A percentile compares a stretch with the other conserved stretches of the same genome.
Evolutionary conservation across 1,284 basidiomycete species (phyloP).

Genomic region (Hypsizygus ulmarius): DNA sequence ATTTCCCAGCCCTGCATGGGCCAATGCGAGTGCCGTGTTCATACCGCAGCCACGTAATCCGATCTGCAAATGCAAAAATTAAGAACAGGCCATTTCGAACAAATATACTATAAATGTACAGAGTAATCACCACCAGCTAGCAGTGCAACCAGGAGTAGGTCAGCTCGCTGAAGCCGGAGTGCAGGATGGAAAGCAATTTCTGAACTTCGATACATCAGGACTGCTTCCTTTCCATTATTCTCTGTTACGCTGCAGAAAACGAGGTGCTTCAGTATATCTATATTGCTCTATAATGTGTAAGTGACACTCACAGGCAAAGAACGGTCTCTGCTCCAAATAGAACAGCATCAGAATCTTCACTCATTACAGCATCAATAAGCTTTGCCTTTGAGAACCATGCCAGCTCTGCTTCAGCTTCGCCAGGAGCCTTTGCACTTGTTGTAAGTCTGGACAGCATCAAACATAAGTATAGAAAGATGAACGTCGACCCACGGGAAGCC

Average conservation of each 20-base stretch:
- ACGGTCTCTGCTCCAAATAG: constrained; percentile 17
- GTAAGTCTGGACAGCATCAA: neutral
- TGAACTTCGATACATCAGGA: neutral
- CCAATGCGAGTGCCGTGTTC: neutral
- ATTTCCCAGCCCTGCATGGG: neutral
- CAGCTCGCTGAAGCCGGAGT: constrained; percentile 3
- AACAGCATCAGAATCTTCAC: constrained; percentile 20
- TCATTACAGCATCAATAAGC: constrained; percentile 19
- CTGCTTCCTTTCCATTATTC: neutral
- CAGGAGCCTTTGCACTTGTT: constrained; percentile 17
- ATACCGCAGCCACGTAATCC: neutral
- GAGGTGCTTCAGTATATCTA: no score
- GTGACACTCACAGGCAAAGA: neutral
- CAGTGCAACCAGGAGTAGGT: constrained; percentile 3
- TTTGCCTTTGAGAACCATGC: constrained; percentile 9
- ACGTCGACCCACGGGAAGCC: constrained; percentile 7
- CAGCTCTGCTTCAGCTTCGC: constrained; percentile 24
- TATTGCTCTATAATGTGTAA: neutral
- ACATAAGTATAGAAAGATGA: neutral
- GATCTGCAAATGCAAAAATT: neutral
- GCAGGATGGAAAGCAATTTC: neutral
- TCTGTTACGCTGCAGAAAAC: no score
- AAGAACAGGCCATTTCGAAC: neutral
- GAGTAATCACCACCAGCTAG: constrained; percentile 7
- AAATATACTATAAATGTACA: neutral